These are phyloP conservation scores for Talaromyces ruber DNA, from an alignment of 495 filamentous ascomycete species.

Conservation along the genomic window DNA sequence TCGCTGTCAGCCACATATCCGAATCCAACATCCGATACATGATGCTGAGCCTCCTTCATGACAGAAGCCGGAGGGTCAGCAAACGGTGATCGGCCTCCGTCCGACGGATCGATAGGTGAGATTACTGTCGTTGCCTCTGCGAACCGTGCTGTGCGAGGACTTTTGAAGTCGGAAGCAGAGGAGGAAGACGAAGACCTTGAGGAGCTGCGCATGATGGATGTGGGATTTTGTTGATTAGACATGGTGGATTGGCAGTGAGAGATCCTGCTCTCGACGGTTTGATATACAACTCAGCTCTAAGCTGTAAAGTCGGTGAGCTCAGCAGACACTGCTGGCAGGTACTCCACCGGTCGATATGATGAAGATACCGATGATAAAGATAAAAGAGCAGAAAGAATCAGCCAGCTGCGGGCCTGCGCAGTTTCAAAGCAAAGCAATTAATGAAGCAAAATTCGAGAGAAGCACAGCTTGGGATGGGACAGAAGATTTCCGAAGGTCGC, in stretches of 20 bases:
- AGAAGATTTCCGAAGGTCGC: background rate
- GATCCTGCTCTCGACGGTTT: constrained; percentile 5
- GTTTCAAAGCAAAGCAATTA: background rate
- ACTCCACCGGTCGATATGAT: background rate
- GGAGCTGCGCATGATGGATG: constrained; percentile 13
- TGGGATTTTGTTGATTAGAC: constrained; percentile 4
- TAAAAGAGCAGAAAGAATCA: background rate
- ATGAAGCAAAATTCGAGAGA: constrained; percentile 2
- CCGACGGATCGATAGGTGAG: constrained; percentile 62
- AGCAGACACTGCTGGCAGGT: background rate
- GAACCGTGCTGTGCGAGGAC: constrained; percentile 76
- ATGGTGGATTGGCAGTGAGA: constrained; percentile 1
- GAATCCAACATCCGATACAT: constrained; percentile 78
- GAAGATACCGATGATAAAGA: background rate
- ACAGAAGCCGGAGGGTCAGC: constrained; percentile 45
- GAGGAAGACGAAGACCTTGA: constrained; percentile 39
- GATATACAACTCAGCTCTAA: background rate
- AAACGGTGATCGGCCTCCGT: constrained; percentile 53
- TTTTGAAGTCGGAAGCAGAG: constrained; percentile 56
- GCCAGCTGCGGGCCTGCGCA: constrained; percentile 3
- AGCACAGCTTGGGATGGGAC: constrained; percentile 5
- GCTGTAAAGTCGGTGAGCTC: background rate
- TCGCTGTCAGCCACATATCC: constrained; percentile 68
- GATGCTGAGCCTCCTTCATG: constrained; percentile 36
- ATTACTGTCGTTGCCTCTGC: constrained; percentile 83